Evolutionary conservation across 768 basidiomycete species (phyloP).

Genomic region (Lyophyllum shimeji): DNA sequence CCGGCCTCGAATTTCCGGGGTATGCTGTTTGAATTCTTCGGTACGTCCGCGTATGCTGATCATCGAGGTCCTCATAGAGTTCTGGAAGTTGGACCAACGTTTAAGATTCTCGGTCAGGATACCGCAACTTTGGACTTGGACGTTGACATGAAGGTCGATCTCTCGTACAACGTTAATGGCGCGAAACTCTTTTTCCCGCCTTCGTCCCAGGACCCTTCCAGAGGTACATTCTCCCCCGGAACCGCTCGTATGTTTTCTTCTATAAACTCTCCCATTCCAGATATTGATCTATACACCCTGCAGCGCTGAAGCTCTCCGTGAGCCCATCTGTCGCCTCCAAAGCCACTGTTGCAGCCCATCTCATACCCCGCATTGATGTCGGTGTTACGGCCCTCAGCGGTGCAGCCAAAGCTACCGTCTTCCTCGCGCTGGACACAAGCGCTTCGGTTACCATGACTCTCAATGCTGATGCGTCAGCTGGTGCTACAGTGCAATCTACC

Average conservation of each 20-base stretch:
- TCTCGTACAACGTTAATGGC: conserved; percentile 29
- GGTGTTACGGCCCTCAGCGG: conserved; percentile 41
- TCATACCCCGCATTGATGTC: conserved; percentile 47
- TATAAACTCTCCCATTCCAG: background rate
- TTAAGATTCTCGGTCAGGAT: conserved; percentile 31
- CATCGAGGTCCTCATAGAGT: conserved; percentile 23
- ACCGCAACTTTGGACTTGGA: conserved; percentile 29
- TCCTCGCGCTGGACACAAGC: conserved; percentile 39
- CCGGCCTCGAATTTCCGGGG: conserved; percentile 53
- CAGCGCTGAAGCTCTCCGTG: conserved; percentile 41
- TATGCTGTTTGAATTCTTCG: conserved; percentile 15
- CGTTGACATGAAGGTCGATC: conserved; percentile 28
- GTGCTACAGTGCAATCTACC: conserved; percentile 1
- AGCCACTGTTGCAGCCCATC: conserved; percentile 42
- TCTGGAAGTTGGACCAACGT: conserved; percentile 39
- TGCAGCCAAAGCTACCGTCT: conserved; percentile 36
- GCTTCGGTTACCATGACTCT: conserved; percentile 20
- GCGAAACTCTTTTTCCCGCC: conserved; percentile 41
- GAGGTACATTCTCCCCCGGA: conserved; percentile 24
- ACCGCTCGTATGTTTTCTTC: conserved; percentile 27
- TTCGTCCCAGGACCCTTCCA: conserved; percentile 17
- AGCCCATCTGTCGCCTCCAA: conserved; percentile 36
- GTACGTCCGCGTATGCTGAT: background rate
- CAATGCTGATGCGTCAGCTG: conserved; percentile 2
- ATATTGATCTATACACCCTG: background rate